Conservation (phyloP, 2,329 filamentous ascomycete species). For the Metarhizium sp. region DNA sequence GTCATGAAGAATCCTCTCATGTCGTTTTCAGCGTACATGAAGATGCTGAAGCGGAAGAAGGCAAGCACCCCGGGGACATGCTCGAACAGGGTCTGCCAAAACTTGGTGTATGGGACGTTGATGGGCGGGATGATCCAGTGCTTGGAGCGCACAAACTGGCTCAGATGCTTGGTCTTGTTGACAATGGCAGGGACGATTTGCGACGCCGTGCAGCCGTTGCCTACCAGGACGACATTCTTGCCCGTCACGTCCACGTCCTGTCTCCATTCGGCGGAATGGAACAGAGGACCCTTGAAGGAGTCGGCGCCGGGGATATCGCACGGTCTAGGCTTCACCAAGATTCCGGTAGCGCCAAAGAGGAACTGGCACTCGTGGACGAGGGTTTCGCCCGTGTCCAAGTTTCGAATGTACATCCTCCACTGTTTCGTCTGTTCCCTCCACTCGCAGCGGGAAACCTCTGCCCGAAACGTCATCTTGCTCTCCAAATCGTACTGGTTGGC, state of each 20-base stretch:
- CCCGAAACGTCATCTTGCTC: constrained; percentile 28
- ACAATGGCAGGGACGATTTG: constrained; percentile 41
- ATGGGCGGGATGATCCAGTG: constrained; percentile 32
- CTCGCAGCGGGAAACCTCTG: constrained; percentile 26
- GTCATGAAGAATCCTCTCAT: constrained; percentile 28
- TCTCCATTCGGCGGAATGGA: constrained; percentile 49
- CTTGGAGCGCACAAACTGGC: constrained; percentile 31
- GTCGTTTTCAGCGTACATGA: constrained; percentile 23
- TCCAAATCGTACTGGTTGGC: constrained; percentile 35
- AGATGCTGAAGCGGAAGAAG: constrained; percentile 34
- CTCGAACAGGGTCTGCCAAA: constrained; percentile 26
- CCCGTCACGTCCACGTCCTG: constrained; percentile 35
- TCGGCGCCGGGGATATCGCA: constrained; percentile 37
- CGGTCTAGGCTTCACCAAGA: constrained; percentile 22
- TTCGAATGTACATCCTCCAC: constrained; percentile 24
- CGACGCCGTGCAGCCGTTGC: constrained; percentile 44
- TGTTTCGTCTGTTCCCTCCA: constrained; percentile 25
- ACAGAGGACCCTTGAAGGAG: constrained; percentile 33
- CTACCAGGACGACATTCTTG: constrained; percentile 43
- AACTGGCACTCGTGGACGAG: constrained; percentile 29
- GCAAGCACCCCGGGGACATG: constrained; percentile 34
- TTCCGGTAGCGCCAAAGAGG: constrained; percentile 26
- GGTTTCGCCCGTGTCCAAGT: constrained; percentile 12
- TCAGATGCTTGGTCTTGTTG: constrained; percentile 22
- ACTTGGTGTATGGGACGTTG: constrained; percentile 10